Evolutionary conservation across 306 rosid species (phyloP).

Genomic region (Gynostemma pentaphyllum): DNA sequence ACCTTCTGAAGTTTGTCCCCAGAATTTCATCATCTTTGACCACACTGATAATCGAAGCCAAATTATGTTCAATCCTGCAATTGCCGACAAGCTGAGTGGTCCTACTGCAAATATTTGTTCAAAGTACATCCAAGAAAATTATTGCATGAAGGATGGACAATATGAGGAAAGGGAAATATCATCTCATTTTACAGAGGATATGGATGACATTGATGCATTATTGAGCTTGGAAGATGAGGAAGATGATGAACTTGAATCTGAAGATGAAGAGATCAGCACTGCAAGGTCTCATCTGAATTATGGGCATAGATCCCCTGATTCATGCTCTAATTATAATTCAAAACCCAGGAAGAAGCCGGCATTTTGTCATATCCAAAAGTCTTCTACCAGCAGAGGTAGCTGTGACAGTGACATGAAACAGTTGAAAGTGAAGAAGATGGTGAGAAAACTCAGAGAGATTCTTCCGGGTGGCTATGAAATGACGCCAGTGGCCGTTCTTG

Average conservation of each 20-base stretch:
- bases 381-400: constrained; percentile 30
- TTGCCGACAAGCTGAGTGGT: constrained; percentile 44
- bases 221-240: constrained; percentile 76
- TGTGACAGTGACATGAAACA: constrained; percentile 39
- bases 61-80: constrained; percentile 74
- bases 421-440: constrained; percentile 70
- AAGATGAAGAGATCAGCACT: constrained; percentile 68
- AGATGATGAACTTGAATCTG: constrained; percentile 46
- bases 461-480: constrained; percentile 76
- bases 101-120: constrained; percentile 41
- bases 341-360: constrained; percentile 40
- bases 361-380: constrained; percentile 24
- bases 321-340: constrained; percentile 52
- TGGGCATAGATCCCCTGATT: constrained; percentile 41
- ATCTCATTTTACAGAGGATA: constrained; percentile 58
- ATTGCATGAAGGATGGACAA: constrained; percentile 23
- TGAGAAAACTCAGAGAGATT: constrained; percentile 54
- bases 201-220: constrained; percentile 74
- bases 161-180: constrained; percentile 39
- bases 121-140: constrained; percentile 30
- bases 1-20: constrained; percentile 76
- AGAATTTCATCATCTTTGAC: constrained; percentile 76
- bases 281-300: constrained; percentile 58
- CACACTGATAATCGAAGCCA: constrained; percentile 73
- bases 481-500: constrained; percentile 56